A percentile compares a stretch with the other conserved stretches of the same genome.
These are phyloP conservation scores for Penicillium samsonianum DNA, from an alignment of 495 filamentous ascomycete genomes.

Conservation along the genomic window DNA sequence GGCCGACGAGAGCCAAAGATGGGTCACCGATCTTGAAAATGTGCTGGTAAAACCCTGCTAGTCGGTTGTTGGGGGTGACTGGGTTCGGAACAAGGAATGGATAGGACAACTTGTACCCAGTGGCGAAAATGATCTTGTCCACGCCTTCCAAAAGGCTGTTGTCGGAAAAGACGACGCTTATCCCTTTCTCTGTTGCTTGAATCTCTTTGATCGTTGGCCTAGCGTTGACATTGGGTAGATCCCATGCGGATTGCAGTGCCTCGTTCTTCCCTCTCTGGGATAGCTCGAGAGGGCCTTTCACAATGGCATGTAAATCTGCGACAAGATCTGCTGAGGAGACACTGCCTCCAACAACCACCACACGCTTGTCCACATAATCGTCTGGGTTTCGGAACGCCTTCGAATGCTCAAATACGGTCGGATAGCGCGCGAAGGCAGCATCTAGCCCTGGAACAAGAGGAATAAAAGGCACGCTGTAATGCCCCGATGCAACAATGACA, in stretches of 20 bases:
- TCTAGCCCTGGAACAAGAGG: constrained; percentile 49
- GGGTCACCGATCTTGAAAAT: constrained; percentile 35
- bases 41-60: constrained; percentile 34
- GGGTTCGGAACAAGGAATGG: constrained; percentile 37
- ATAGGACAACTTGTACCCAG: constrained; percentile 51
- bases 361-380: constrained; percentile 32
- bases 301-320: constrained; percentile 30
- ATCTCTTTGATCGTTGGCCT: constrained; percentile 25
- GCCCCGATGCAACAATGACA: constrained; percentile 73
- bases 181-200: not conserved
- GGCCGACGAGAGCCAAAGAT: constrained; percentile 30
- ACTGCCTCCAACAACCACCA: constrained; percentile 34
- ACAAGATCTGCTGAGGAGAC: constrained; percentile 35
- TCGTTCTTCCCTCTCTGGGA: constrained; percentile 28
- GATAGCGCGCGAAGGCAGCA: constrained; percentile 13
- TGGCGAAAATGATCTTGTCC: constrained; percentile 55
- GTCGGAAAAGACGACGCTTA: constrained; percentile 39
- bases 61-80: constrained; percentile 27
- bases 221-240: constrained; percentile 24
- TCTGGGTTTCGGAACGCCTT: constrained; percentile 30
- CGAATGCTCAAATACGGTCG: constrained; percentile 29
- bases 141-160: constrained; percentile 36
- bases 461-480: constrained; percentile 68
- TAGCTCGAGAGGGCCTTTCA: constrained; percentile 23
- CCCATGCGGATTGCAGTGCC: constrained; percentile 21